A percentile compares a stretch with the other conserved stretches of the same genome.
These are phyloP conservation scores for Lachancea thermotolerans DNA, from an alignment of 805 yeast species.

Conservation along the genomic window DNA sequence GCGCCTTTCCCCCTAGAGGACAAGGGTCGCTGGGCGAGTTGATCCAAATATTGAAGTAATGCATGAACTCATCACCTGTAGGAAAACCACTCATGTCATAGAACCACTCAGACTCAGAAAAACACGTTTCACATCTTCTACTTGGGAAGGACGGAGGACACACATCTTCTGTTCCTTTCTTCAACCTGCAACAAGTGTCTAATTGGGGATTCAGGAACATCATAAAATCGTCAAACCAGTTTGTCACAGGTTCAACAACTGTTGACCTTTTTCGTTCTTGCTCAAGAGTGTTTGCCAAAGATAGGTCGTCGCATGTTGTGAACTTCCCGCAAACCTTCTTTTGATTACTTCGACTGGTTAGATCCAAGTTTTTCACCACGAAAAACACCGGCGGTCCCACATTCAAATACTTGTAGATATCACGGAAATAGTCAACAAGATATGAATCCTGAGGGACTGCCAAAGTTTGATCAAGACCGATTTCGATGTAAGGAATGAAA, in stretches of 20 bases:
- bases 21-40: conserved; percentile 80
- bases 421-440: conserved; percentile 71
- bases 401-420: conserved; percentile 62
- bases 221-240: conserved; percentile 90
- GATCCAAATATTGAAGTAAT: conserved; percentile 75
- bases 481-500: conserved; percentile 57
- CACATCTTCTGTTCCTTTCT: conserved; percentile 48
- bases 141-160: conserved; percentile 64
- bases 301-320: conserved; percentile 71
- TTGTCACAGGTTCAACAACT: conserved; percentile 74
- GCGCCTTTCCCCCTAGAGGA: conserved; percentile 93
- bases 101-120: conserved; percentile 54
- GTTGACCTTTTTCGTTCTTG: conserved; percentile 74
- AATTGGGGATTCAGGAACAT: conserved; percentile 81
- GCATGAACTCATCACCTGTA: conserved; percentile 60
- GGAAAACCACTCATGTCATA: conserved; percentile 82
- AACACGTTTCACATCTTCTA: conserved; percentile 70
- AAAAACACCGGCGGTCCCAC: conserved; percentile 92
- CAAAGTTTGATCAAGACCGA: conserved; percentile 84
- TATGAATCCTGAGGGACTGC: conserved; percentile 85
- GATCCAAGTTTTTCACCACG: conserved; percentile 62
- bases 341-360: conserved; percentile 57
- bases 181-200: conserved; percentile 77
- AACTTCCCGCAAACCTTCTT: conserved; percentile 80
- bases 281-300: conserved; percentile 73